Evolutionary conservation across 257 asterid species (phyloP), one percentile per base, ranked within the genome.

Genomic region (Plantago major): DNA sequence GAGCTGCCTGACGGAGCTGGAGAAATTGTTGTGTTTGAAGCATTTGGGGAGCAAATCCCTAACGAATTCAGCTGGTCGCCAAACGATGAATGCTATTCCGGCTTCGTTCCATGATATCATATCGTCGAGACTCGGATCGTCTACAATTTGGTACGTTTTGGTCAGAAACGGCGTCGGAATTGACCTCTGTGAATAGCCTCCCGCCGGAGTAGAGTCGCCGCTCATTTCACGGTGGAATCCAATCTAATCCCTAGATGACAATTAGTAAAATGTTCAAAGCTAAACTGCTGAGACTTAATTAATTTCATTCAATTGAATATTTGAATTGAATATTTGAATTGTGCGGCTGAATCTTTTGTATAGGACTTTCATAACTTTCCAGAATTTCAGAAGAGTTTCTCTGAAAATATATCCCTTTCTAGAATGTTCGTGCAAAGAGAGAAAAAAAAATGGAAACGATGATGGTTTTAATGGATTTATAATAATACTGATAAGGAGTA

Each of bases 81-180:
- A 90, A 13, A 87, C 96, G 28, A 90, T 79, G 76, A 90, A 90
- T 0, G 87, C 67, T 1, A 94, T 78, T 33, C 97, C 96, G 19
- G 87, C 90, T 42, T 82, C 96, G 49, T 85, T 90, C 97, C 97
- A 90, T 11, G 97, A 90, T 59, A 90, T 83, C 81, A 90, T 62
- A 19, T 87, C 90, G 64, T 90, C 80, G 6, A 82, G 18, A 33
- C 66, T 59, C 2, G 89, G 79, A 82, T 90, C 97, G 10, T 87
- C 94, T 6, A 87, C 96, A 0, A 90, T 73, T 64, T 85, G 93
- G 62, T 80, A 90, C 0, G 97, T 87, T 74, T 90, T 90, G 46
- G 86, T 83, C 63, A 90, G 42, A 72, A 90, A 90, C 67, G 96
- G 97, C 71, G 96, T 83, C 76, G 95, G 93, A 69, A 68, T 67